These are phyloP conservation scores for Zymoseptoria tritici DNA, from an alignment of 2,329 filamentous ascomycete genomes.

Conservation along the genomic window DNA sequence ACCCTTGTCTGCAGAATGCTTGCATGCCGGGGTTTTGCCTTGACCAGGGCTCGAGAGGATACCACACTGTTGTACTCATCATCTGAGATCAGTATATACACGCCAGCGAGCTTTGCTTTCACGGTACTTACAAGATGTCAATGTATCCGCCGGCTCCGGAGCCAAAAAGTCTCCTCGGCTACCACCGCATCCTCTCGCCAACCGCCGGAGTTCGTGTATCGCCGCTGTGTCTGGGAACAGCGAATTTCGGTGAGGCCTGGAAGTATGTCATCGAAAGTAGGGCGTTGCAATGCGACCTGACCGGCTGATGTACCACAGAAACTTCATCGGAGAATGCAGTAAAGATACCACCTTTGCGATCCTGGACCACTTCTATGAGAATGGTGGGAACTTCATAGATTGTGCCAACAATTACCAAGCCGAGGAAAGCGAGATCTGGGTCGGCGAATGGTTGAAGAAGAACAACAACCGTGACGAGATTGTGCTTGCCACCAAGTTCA, in stretches of 20 bases:
- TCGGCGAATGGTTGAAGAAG: constrained; percentile 27
- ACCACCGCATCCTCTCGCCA: constrained; percentile 45
- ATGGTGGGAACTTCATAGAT: constrained; percentile 29
- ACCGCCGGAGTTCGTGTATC: constrained; percentile 46
- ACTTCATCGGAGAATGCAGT: constrained; percentile 24
- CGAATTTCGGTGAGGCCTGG: constrained; percentile 50
- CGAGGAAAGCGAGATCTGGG: constrained; percentile 29
- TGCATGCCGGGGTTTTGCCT: neutral
- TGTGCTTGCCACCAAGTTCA: constrained; percentile 16
- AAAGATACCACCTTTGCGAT: constrained; percentile 28
- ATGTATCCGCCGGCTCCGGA: constrained; percentile 19
- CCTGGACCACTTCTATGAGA: constrained; percentile 28
- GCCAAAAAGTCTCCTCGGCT: constrained; percentile 39
- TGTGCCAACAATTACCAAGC: constrained; percentile 32
- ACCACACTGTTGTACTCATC: neutral
- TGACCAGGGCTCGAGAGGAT: neutral
- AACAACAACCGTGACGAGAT: constrained; percentile 12
- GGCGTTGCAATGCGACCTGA: neutral
- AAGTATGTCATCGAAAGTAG: constrained; percentile 6
- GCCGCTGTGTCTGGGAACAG: constrained; percentile 47
- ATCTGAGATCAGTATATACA: neutral
- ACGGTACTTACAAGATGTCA: constrained; percentile 2
- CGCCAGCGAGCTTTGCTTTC: neutral
- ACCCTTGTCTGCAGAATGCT: neutral
- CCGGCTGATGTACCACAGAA: constrained; percentile 33